Conservation (phyloP, 2,329 filamentous ascomycete species). For the Exserohilum turcica region DNA sequence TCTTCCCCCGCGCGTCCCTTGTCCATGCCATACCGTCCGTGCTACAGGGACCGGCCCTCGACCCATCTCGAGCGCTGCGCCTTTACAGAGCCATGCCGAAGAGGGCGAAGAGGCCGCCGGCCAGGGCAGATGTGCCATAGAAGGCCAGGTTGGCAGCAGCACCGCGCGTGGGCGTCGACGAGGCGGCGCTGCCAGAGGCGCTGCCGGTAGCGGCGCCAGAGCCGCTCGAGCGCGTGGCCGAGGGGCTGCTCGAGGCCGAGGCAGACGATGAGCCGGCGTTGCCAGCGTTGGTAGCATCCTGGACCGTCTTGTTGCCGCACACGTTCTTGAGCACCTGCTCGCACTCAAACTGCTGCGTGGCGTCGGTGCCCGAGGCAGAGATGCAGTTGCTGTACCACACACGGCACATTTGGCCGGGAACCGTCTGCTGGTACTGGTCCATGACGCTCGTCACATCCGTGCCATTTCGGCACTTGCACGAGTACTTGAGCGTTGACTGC, state of each 20-base stretch:
- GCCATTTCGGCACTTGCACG: constrained; percentile 63
- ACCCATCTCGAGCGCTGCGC: constrained; percentile 13
- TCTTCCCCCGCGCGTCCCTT: constrained; percentile 16
- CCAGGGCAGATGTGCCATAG: constrained; percentile 59
- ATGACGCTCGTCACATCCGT: constrained; percentile 52
- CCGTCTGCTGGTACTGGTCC: constrained; percentile 60
- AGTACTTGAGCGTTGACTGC: constrained; percentile 59
- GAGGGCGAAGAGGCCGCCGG: constrained; percentile 59
- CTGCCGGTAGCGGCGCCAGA: constrained; percentile 36
- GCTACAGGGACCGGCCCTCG: constrained; percentile 36
- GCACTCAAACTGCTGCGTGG: constrained; percentile 53
- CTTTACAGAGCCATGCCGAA: constrained; percentile 64
- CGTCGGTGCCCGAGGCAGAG: constrained; percentile 46
- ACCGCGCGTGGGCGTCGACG: constrained; percentile 30
- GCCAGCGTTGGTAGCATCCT: constrained; percentile 18
- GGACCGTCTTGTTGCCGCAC: constrained; percentile 59
- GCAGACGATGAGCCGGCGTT: constrained; percentile 29
- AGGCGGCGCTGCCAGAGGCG: constrained; percentile 31
- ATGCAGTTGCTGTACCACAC: constrained; percentile 55
- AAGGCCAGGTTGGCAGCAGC: constrained; percentile 53
- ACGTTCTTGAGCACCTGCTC: constrained; percentile 42
- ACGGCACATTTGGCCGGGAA: constrained; percentile 66
- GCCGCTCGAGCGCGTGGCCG: constrained; percentile 28
- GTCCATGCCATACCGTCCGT: constrained; percentile 24
- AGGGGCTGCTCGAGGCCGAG: constrained; percentile 32